Conservation (phyloP, 192 early-diverging fungal genomes). For the Podila clonocystis region DNA sequence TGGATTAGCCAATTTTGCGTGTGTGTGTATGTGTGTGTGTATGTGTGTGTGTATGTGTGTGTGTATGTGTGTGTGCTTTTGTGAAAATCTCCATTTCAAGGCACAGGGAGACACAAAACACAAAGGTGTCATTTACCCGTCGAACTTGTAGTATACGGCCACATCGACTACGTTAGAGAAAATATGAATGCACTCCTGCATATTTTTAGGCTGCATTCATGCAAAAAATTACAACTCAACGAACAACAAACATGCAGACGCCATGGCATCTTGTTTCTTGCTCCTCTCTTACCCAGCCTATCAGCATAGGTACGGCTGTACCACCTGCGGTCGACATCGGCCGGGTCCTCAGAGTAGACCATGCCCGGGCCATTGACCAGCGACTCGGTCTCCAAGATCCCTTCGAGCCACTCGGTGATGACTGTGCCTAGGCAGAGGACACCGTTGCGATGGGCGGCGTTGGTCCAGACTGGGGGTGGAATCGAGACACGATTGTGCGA, state of each 20-base stretch:
- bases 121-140: constrained; percentile 57
- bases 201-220: no score
- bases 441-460: constrained; percentile 71
- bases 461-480: constrained; percentile 70
- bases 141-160: constrained; percentile 71
- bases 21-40: no score
- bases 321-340: constrained; percentile 42
- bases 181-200: no score
- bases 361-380: constrained; percentile 63
- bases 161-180: constrained; percentile 54
- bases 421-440: constrained; percentile 67
- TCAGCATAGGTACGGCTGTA: constrained; percentile 65
- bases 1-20: no score
- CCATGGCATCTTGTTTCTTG: no score
- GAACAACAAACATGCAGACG: no score
- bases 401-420: constrained; percentile 66
- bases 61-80: no score
- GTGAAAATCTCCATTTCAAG: no score
- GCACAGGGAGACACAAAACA: no score
- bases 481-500: constrained; percentile 66
- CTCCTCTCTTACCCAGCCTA: constrained; percentile 54
- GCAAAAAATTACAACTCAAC: no score
- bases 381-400: constrained; percentile 59
- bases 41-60: no score
- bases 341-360: background rate